These are phyloP conservation scores for Phytophthora chlamydospora DNA, from an alignment of 352 stramenopile genomes.

Conservation along the genomic window DNA sequence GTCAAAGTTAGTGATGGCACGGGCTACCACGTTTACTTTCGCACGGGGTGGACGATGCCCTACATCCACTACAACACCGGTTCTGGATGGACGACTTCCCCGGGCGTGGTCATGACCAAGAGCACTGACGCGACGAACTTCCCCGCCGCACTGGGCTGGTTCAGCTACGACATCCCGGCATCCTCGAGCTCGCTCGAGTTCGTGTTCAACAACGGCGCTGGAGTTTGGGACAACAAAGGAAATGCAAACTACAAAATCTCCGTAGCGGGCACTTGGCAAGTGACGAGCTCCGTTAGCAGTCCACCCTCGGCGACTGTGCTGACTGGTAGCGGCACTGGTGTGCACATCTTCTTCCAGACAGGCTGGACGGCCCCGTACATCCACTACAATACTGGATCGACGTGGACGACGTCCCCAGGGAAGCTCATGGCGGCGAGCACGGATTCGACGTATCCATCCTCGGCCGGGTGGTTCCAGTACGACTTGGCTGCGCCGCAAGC, in stretches of 20 bases:
- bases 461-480: constrained; percentile 46
- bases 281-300: constrained; percentile 27
- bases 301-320: constrained; percentile 26
- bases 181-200: constrained; percentile 29
- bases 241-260: constrained; percentile 38
- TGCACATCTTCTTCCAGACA: constrained; percentile 49
- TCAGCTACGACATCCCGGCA: constrained; percentile 28
- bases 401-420: constrained; percentile 43
- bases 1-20: constrained; percentile 44
- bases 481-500: constrained; percentile 27
- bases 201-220: constrained; percentile 34
- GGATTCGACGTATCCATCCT: constrained; percentile 21
- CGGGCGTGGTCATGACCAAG: constrained; percentile 32
- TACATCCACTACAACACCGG: constrained; percentile 59
- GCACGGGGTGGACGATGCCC: constrained; percentile 46
- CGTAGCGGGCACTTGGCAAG: constrained; percentile 30
- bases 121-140: constrained; percentile 33
- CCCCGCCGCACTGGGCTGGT: constrained; percentile 30
- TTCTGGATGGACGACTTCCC: constrained; percentile 42
- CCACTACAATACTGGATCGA: constrained; percentile 36
- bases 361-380: constrained; percentile 41
- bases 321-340: constrained; percentile 34
- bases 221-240: constrained; percentile 35
- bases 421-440: constrained; percentile 35
- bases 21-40: constrained; percentile 55